Evolutionary conservation across 768 basidiomycete genomes (phyloP).

Genomic region (Leccinum fibrillosum): DNA sequence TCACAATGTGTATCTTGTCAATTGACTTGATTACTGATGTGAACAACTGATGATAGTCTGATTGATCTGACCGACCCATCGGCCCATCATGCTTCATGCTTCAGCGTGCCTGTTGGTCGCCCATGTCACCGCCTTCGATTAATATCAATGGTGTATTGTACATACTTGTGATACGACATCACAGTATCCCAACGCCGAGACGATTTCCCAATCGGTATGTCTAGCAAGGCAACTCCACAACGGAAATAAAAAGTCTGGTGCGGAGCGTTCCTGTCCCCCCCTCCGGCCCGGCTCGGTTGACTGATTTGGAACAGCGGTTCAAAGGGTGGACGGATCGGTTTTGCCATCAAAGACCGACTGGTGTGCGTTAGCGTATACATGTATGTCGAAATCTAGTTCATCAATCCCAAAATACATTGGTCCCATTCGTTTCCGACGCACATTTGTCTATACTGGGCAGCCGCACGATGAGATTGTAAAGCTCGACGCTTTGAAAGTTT

Average conservation of each 20-base stretch:
- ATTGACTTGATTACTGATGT: neutral
- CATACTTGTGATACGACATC: neutral
- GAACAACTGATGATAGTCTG: neutral
- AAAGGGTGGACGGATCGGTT: neutral
- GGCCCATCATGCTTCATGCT: neutral
- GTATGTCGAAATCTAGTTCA: constrained; percentile 26
- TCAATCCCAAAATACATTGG: constrained; percentile 75
- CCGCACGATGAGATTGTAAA: constrained; percentile 77
- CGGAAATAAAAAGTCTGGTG: neutral
- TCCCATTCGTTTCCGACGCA: constrained; percentile 71
- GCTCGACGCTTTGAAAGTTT: constrained; percentile 71
- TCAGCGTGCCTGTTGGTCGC: neutral
- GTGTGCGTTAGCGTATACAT: neutral
- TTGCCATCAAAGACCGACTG: neutral
- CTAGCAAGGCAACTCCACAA: neutral
- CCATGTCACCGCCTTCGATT: neutral
- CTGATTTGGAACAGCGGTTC: neutral
- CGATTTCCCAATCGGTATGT: neutral
- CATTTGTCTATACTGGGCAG: constrained; percentile 57
- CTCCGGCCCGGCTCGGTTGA: neutral
- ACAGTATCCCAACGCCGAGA: neutral
- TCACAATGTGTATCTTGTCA: neutral
- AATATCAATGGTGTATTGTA: neutral
- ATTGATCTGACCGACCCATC: neutral
- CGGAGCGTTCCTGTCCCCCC: neutral